phyloP scores from a whole-genome alignment of 441 rosid species.

The Populus hybrid region DNA sequence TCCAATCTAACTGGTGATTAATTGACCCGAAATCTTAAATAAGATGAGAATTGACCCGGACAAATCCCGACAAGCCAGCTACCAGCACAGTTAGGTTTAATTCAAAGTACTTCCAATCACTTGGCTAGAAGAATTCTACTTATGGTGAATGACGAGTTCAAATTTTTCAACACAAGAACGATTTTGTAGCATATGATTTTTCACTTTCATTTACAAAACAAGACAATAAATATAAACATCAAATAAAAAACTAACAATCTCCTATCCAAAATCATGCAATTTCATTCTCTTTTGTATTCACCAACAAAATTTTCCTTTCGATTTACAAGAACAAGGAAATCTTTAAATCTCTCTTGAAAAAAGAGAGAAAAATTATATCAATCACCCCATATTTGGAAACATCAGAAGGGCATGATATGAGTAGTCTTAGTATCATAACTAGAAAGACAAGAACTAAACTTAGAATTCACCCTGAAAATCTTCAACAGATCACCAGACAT shows the following conservation, averaged over 20 bases:
- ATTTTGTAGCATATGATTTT: background rate
- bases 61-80: too few species aligned
- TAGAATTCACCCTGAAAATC: constrained; percentile 48
- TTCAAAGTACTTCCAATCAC: background rate
- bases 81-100: background rate
- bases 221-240: background rate
- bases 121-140: background rate
- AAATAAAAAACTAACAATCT: background rate
- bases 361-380: background rate
- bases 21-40: too few species aligned
- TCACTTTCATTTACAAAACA: background rate
- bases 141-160: background rate
- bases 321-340: constrained; percentile 25
- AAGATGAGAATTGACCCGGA: too few species aligned
- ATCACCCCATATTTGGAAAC: background rate
- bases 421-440: constrained; percentile 81
- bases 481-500: constrained; percentile 74
- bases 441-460: constrained; percentile 40
- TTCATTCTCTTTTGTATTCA: constrained; percentile 23
- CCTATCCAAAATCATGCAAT: constrained; percentile 18
- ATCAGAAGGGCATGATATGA: constrained; percentile 89
- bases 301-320: constrained; percentile 39
- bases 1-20: background rate
- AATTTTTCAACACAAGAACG: background rate
- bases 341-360: background rate